Percentiles rank a stretch among this genome's conserved stretches.
These are phyloP conservation scores for Plasmodiophora brassicae DNA, from an alignment of 208 protist genomes.

Conservation along the genomic window DNA sequence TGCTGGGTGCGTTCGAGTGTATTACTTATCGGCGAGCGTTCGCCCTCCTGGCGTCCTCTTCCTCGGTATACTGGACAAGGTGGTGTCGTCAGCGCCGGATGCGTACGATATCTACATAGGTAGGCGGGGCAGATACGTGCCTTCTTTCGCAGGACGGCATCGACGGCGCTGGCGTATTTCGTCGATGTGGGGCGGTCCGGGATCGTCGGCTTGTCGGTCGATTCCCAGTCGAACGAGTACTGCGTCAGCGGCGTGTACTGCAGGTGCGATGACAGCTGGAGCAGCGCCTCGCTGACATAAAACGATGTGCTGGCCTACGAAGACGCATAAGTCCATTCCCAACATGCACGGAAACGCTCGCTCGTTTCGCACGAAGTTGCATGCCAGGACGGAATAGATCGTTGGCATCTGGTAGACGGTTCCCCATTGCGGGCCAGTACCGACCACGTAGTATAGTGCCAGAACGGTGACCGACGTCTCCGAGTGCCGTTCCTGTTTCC, in stretches of 20 bases:
- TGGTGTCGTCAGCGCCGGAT: too few relatives aligned
- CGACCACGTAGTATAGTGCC: not conserved
- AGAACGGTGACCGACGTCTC: not conserved
- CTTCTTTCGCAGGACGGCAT: too few relatives aligned
- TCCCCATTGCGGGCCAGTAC: slow-evolving; percentile 8
- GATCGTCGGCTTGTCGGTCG: not conserved
- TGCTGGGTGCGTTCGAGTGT: too few relatives aligned
- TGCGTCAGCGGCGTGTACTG: not conserved
- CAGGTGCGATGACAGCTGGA: not conserved
- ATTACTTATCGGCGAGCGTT: too few relatives aligned
- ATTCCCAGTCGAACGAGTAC: not conserved
- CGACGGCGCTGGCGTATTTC: too few relatives aligned
- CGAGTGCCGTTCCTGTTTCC: slow-evolving; percentile 21
- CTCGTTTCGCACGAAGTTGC: not conserved
- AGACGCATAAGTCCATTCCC: not conserved
- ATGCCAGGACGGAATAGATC: not conserved
- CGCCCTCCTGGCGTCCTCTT: too few relatives aligned
- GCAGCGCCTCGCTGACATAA: not conserved
- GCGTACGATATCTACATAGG: too few relatives aligned
- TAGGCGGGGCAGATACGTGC: too few relatives aligned
- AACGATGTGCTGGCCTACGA: not conserved
- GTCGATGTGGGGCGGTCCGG: too few relatives aligned
- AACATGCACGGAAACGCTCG: not conserved
- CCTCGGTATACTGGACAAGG: too few relatives aligned
- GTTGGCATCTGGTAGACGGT: slow-evolving; percentile 21